Percentiles rank a stretch among this genome's conserved stretches.
Conservation (phyloP, 2,329 filamentous ascomycete genomes). For the Cytospora chrysosperma region DNA sequence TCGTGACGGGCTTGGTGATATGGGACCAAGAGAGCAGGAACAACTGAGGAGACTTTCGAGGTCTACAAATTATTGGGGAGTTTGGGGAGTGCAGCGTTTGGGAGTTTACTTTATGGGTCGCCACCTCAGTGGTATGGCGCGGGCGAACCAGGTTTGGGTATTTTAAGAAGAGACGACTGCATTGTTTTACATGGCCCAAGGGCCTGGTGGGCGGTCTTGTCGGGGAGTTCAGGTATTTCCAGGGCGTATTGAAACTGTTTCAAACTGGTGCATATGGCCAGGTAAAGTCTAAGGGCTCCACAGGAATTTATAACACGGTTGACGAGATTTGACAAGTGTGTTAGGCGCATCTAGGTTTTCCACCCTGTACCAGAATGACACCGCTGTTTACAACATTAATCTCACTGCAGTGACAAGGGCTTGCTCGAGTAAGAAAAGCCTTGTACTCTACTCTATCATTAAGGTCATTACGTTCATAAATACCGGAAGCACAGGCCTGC, state of each 20-base stretch:
- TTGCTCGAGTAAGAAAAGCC: not conserved
- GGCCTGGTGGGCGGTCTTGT: not conserved
- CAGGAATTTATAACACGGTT: not conserved
- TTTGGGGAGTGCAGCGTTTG: not conserved
- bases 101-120: not conserved
- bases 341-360: not conserved
- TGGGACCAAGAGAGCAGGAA: constrained; percentile 34
- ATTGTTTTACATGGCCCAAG: not conserved
- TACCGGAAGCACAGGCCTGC: no score
- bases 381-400: not conserved
- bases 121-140: not conserved
- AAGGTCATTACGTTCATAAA: not conserved
- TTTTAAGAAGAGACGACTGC: not conserved
- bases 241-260: not conserved
- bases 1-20: constrained; percentile 37
- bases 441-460: not conserved
- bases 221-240: not conserved
- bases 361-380: constrained; percentile 6
- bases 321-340: not conserved
- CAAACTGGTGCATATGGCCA: not conserved
- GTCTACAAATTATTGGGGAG: not conserved
- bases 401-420: not conserved
- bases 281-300: not conserved
- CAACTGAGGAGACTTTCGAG: not conserved
- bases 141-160: not conserved